Evolutionary conservation across 192 early-diverging fungal genomes (phyloP).

Genomic region (Coemansia sp.): DNA sequence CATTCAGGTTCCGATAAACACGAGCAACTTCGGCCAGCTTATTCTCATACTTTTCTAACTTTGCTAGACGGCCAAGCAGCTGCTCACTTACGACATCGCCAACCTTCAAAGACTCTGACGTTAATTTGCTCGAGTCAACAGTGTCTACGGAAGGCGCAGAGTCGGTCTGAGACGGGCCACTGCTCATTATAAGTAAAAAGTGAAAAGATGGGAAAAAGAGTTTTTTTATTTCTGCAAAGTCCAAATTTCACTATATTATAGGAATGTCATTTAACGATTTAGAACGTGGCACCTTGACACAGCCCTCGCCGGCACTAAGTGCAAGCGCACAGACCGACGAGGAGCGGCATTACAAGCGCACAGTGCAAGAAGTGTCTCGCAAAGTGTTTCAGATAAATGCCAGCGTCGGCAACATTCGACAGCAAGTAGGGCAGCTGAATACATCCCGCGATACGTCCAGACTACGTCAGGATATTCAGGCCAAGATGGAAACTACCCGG

Average conservation of each 20-base stretch:
- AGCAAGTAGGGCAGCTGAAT: slow-evolving; percentile 72
- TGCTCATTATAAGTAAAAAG: not conserved
- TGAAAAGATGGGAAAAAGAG: not conserved
- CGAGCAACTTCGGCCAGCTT: slow-evolving; percentile 50
- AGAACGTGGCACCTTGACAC: slow-evolving; percentile 52
- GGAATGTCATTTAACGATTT: slow-evolving; percentile 68
- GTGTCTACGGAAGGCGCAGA: not conserved
- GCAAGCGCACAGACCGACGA: slow-evolving; percentile 23
- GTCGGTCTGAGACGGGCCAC: slow-evolving; percentile 1
- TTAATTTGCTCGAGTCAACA: slow-evolving; percentile 1
- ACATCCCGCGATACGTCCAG: slow-evolving; percentile 74
- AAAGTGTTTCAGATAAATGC: slow-evolving; percentile 83
- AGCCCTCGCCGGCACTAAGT: slow-evolving; percentile 3
- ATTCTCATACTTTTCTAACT: slow-evolving; percentile 53
- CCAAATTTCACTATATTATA: slow-evolving; percentile 1
- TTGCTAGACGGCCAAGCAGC: slow-evolving; percentile 22
- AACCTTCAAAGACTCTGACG: slow-evolving; percentile 21
- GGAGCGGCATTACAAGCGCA: slow-evolving; percentile 52
- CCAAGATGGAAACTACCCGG: slow-evolving; percentile 77
- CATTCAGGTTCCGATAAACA: slow-evolving; percentile 48
- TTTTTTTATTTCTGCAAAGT: slow-evolving; percentile 1
- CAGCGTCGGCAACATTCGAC: slow-evolving; percentile 80
- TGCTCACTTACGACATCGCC: slow-evolving; percentile 34
- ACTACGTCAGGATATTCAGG: slow-evolving; percentile 56
- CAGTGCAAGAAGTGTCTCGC: slow-evolving; percentile 72